Base-by-base conservation (phyloP, 768 basidiomycete genomes). In the Termitomyces sp. region DNA sequence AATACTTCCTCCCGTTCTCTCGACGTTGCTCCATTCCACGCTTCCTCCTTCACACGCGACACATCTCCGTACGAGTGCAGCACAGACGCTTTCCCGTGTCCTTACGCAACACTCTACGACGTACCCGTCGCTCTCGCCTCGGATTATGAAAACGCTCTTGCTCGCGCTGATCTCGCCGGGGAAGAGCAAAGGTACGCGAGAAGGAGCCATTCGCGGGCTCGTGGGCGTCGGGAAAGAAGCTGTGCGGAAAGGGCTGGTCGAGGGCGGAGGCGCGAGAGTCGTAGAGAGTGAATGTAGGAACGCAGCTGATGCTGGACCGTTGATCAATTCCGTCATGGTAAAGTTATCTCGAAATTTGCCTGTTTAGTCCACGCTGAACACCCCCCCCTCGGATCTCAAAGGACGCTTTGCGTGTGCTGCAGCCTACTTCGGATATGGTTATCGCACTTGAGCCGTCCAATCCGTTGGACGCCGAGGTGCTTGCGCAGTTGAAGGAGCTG, bases 111-210 rank as follows among this genome's bases (percentile, higher is more conserved):
- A 93, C 65, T 87, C 88, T 0, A 89, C 89, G n/a, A 92, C 93
- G 4, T 95, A 95, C 70, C 91, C 93, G 0, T 87, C 89, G 0
- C 82, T 95, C 15, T 86, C 89, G 1, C 87, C 91, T 31, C 89
- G 96, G 15, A 89, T 98, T 50, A 92, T 95, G 79, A 97, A 97
- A 70, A 97, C 96, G 0, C 85, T 98, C 3, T 79, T 97, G 4
- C 81, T 95, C 12, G 93, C 95, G 0, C 84, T 98, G 2, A 81
- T 93, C 44, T 83, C 81, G 3, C 75, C 83, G 8, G 86, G 81
- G 12, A 90, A 90, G 70, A 85, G 84, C 59, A 79, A 84, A 20
- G 93, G 93, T 6, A 91, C 92, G 7, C 81, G 94, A 56, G 91
- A 95, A 72, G 94, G 96, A 45, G 92, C 95, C 0, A 85, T 98